Evolutionary conservation across 2,329 filamentous ascomycete genomes (phyloP).

Genomic region (Cladosporium colombiae): DNA sequence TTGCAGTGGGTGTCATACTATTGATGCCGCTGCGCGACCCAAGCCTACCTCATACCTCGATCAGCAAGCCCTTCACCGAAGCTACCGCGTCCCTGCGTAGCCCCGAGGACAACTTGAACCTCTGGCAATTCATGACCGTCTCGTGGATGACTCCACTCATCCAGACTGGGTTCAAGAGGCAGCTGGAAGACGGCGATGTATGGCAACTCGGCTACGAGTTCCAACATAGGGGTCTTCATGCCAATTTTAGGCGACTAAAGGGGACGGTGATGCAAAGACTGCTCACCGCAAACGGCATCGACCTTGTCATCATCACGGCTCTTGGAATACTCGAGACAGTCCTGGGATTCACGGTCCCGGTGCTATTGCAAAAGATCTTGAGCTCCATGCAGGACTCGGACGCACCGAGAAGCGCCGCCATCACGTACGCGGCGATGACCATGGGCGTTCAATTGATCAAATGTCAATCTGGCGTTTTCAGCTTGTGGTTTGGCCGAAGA

Average conservation of each 20-base stretch:
- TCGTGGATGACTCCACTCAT: slow-evolving; percentile 81
- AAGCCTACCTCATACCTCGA: slow-evolving; percentile 53
- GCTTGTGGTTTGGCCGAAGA: slow-evolving; percentile 79
- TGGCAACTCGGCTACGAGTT: slow-evolving; percentile 81
- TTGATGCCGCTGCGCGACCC: slow-evolving; percentile 71
- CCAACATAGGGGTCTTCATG: slow-evolving; percentile 74
- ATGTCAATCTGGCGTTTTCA: slow-evolving; percentile 67
- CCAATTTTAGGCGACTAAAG: slow-evolving; percentile 69
- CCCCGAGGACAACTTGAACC: slow-evolving; percentile 75
- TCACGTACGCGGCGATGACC: slow-evolving; percentile 66
- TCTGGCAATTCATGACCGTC: slow-evolving; percentile 84
- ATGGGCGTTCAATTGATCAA: slow-evolving; percentile 62
- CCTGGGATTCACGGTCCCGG: slow-evolving; percentile 58
- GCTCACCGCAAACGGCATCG: slow-evolving; percentile 74
- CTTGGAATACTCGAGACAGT: slow-evolving; percentile 66
- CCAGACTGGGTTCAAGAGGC: slow-evolving; percentile 60
- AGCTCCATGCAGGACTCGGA: slow-evolving; percentile 61
- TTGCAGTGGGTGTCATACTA: slow-evolving; percentile 57
- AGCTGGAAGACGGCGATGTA: slow-evolving; percentile 76
- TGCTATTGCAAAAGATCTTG: slow-evolving; percentile 72
- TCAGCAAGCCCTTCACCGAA: slow-evolving; percentile 58
- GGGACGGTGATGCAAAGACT: slow-evolving; percentile 73
- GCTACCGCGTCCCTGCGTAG: slow-evolving; percentile 65
- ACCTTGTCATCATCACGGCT: slow-evolving; percentile 67
- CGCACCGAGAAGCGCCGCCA: slow-evolving; percentile 55